Evolutionary conservation across 768 basidiomycete species (phyloP).

Genomic region (Mrakia gelida): DNA sequence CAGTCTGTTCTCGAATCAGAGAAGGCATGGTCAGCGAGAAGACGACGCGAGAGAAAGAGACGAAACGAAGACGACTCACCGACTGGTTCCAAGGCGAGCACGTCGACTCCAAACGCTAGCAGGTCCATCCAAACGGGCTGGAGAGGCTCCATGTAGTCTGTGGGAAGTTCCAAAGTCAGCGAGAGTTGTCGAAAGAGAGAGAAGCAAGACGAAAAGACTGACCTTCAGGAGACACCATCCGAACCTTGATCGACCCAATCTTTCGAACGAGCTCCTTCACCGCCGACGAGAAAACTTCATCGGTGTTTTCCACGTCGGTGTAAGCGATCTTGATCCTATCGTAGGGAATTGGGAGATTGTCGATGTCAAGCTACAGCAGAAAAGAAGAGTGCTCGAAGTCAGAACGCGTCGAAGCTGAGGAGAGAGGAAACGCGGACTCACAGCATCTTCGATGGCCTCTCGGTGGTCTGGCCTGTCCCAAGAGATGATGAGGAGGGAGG

Average conservation of each 20-base stretch:
- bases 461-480: neutral
- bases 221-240: neutral
- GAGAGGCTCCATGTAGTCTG: slow-evolving; percentile 9
- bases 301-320: neutral
- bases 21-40: neutral
- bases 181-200: neutral
- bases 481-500: neutral
- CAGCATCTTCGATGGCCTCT: neutral
- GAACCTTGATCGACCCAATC: neutral
- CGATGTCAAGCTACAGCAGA: neutral
- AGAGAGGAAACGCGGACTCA: too few species aligned
- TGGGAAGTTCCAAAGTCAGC: neutral
- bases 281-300: neutral
- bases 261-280: neutral
- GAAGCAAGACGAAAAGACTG: neutral
- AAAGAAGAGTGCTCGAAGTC: neutral
- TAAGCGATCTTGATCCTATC: neutral
- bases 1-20: neutral
- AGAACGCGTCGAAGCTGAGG: neutral
- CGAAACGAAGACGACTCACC: neutral
- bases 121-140: slow-evolving; percentile 3
- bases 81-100: neutral
- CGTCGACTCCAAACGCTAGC: neutral
- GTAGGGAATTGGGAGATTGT: neutral
- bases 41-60: neutral